Evolutionary conservation across 192 early-diverging fungal genomes (phyloP).

Genomic region (Mortierella alpina): DNA sequence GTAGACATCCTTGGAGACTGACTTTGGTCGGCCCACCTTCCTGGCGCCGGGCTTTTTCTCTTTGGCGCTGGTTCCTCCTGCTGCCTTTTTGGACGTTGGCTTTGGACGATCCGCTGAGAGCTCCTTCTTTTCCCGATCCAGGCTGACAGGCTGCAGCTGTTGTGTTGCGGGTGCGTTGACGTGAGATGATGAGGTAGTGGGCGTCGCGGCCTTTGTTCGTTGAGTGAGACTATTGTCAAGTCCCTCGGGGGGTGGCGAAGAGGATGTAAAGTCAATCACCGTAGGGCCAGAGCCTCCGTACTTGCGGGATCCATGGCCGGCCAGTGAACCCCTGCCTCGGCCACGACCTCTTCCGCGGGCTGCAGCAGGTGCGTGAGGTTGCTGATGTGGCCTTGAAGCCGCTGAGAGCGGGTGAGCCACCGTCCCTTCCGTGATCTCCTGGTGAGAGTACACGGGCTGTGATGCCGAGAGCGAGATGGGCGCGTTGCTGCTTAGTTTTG

Average conservation of each 20-base stretch:
- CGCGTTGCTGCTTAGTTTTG: not conserved
- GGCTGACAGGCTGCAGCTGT: not conserved
- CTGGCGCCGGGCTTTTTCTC: slow-evolving; percentile 14
- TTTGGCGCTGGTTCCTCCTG: slow-evolving; percentile 11
- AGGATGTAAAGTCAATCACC: slow-evolving; percentile 31
- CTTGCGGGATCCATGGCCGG: slow-evolving; percentile 31
- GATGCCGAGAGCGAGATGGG: slow-evolving; percentile 48
- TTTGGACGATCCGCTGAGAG: not conserved
- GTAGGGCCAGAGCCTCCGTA: slow-evolving; percentile 25
- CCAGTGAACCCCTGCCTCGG: slow-evolving; percentile 21
- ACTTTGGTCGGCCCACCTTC: slow-evolving; percentile 43
- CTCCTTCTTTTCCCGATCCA: slow-evolving; percentile 20
- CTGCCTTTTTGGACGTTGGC: not conserved
- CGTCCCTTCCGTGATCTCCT: slow-evolving; percentile 29
- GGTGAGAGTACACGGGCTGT: slow-evolving; percentile 31
- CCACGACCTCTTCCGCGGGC: slow-evolving; percentile 28
- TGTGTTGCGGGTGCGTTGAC: not conserved
- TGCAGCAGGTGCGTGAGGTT: not conserved
- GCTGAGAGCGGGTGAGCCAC: slow-evolving; percentile 16
- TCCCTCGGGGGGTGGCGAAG: slow-evolving; percentile 5
- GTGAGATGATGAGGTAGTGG: not conserved
- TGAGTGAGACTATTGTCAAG: not conserved
- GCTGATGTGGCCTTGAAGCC: not conserved
- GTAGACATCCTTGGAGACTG: slow-evolving; percentile 52
- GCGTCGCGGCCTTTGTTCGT: not conserved